phyloP scores from a whole-genome alignment of 2,329 filamentous ascomycete species.

The Colletotrichum falcatum region DNA sequence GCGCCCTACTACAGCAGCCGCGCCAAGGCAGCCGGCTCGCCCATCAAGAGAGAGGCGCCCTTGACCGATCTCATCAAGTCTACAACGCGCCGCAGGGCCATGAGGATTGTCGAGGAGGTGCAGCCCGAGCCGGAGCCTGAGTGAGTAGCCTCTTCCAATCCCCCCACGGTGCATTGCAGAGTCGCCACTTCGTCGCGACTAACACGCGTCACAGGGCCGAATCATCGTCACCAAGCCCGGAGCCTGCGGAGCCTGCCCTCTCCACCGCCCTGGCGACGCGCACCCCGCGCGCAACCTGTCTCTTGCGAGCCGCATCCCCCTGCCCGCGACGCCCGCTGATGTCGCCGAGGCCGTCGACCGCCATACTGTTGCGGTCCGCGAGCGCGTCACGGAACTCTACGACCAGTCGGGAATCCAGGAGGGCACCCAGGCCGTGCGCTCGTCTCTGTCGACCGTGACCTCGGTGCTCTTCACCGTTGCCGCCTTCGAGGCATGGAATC shows the following conservation, averaged over 20 bases:
- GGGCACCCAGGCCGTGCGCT: conserved; percentile 73
- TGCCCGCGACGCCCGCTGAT: conserved; percentile 84
- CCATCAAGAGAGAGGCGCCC: conserved; percentile 67
- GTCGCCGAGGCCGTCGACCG: conserved; percentile 82
- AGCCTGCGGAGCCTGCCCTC: conserved; percentile 45
- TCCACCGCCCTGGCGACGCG: conserved; percentile 59
- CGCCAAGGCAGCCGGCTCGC: conserved; percentile 68
- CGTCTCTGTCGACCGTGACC: conserved; percentile 77
- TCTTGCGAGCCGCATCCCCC: conserved; percentile 71
- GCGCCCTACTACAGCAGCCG: conserved; percentile 81
- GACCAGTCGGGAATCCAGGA: conserved; percentile 75
- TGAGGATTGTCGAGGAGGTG: conserved; percentile 60
- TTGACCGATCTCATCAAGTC: conserved; percentile 57
- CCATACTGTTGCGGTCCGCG: conserved; percentile 73
- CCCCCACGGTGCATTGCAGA: not conserved
- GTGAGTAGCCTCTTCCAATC: conserved; percentile 51
- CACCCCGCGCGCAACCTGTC: conserved; percentile 65
- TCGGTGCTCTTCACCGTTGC: conserved; percentile 77
- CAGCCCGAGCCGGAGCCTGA: conserved; percentile 50
- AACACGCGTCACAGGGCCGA: conserved; percentile 35
- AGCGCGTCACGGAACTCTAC: conserved; percentile 73
- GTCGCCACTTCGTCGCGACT: conserved; percentile 22
- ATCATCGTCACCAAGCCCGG: conserved; percentile 43
- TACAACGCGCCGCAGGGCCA: conserved; percentile 57
- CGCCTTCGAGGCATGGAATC: conserved; percentile 75